Conservation (phyloP, 257 asterid genomes). For the Solanum piurae region DNA sequence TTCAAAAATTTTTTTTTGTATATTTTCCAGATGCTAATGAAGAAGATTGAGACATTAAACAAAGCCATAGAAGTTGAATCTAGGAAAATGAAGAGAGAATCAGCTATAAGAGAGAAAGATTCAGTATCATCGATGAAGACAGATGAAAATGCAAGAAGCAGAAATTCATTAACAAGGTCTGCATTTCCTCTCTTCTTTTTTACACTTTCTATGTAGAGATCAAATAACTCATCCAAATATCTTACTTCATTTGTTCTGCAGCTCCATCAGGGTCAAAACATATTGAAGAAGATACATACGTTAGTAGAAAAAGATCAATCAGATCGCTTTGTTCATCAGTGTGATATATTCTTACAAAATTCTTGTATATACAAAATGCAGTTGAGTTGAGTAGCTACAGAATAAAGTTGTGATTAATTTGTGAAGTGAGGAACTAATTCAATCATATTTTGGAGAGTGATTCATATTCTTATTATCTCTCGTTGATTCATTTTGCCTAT, state of each 20-base stretch:
- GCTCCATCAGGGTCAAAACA: not conserved
- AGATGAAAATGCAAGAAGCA: conserved; percentile 29
- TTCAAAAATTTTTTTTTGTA: not conserved
- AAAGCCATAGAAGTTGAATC: conserved; percentile 57
- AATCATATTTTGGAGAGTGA: not conserved
- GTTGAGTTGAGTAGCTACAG: not conserved
- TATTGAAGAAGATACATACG: not conserved
- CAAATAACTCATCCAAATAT: not conserved
- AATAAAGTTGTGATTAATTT: not conserved
- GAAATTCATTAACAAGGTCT: conserved; percentile 42
- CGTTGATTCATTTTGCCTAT: not conserved
- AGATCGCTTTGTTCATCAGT: not conserved
- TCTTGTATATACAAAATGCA: not conserved
- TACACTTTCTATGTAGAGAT: not conserved
- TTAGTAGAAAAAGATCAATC: not conserved
- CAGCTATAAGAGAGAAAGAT: conserved; percentile 43
- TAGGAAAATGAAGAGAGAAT: conserved; percentile 60
- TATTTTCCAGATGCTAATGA: conserved; percentile 46
- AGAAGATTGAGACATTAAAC: conserved; percentile 50
- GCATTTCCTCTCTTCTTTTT: not conserved
- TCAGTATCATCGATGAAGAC: conserved; percentile 16
- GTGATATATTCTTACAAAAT: not conserved
- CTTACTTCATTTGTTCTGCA: not conserved
- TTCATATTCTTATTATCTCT: not conserved
- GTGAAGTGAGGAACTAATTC: not conserved